A percentile compares a stretch with the other conserved stretches of the same genome.
These are phyloP conservation scores for Moringa oleifera DNA, from an alignment of 345 rosid species.

Conservation along the genomic window DNA sequence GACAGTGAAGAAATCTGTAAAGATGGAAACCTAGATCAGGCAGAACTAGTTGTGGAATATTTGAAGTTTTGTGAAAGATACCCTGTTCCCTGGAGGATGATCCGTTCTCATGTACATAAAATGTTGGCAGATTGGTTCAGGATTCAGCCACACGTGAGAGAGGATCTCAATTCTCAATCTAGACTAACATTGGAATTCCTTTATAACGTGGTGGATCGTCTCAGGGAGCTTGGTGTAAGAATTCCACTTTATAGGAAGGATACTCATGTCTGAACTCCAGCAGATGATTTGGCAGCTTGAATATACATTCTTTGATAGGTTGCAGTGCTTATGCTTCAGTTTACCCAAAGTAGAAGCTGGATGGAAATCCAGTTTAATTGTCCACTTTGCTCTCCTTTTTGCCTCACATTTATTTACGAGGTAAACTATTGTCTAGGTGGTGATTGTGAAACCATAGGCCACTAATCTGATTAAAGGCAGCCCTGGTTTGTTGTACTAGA, in stretches of 20 bases:
- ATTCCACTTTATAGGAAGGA: conserved; percentile 66
- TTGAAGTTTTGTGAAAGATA: conserved; percentile 77
- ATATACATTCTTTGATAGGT: not conserved
- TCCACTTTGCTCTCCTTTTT: too few species aligned
- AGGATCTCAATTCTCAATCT: conserved; percentile 66
- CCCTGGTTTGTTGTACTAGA: too few species aligned
- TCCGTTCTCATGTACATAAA: conserved; percentile 84
- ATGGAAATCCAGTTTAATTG: too few species aligned
- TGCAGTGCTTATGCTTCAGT: not conserved
- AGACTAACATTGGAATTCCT: conserved; percentile 79
- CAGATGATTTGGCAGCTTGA: conserved; percentile 18
- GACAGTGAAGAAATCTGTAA: conserved; percentile 31
- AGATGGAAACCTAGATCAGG: conserved; percentile 73
- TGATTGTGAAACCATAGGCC: too few species aligned
- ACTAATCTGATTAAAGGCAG: too few species aligned
- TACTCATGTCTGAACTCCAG: conserved; percentile 5
- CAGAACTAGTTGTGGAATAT: conserved; percentile 66
- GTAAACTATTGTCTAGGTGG: too few species aligned
- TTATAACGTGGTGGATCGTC: conserved; percentile 52
- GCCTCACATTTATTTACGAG: too few species aligned
- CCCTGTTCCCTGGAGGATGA: conserved; percentile 94
- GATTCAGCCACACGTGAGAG: conserved; percentile 70
- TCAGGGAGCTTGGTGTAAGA: conserved; percentile 56
- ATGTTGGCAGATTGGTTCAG: conserved; percentile 88
- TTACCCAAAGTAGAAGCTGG: too few species aligned